Evolutionary conservation across 805 yeast genomes (phyloP), one percentile per base, ranked within the genome.

Genomic region (Candida nonsorbophila): DNA sequence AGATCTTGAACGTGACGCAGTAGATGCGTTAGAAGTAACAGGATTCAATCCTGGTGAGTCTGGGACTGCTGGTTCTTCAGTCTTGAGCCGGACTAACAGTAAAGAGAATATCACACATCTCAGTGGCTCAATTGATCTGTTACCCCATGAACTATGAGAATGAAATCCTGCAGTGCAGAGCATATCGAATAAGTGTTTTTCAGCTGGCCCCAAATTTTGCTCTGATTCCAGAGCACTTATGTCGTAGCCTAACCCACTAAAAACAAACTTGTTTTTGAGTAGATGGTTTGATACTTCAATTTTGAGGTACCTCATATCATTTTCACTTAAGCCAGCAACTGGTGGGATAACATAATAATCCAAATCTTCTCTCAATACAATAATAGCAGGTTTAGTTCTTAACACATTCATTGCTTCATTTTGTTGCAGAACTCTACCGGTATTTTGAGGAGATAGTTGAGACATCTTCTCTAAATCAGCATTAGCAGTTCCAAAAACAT

Each of bases 141-240:
- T 79, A 4, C 95, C 97, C 98, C 98, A 92, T 10, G 54, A 44
- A 17, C 83, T 85, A 13, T 65, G 64, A 8, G 70, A 57, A 3
- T 62, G 55, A 41, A 87, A 84, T 1, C 98, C 98, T 0, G 94
- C 80, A 0, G 90, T 70, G 46, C 96, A 87, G 31, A 92, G 69
- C 98, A 92, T 92, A 39, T 87, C 97, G 60, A 85, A 72, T 25
- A 92, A 67, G 55, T 90, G 97, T 55, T 84, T 90, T 54, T 92
- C 98, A 1, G 98, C 97, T 10, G 95, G 80, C 6, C 87, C 88
- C 37, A 83, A 55, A 20, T 62, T 63, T 41, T 74, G 77, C 3
- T 67, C 68, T 10, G 53, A 22, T 3, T 47, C 38, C 3, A 52
- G 48, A 16, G 44, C 27, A 16, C 44, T 34, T 2, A 54, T 42